A percentile compares a stretch with the other conserved stretches of the same genome.
Conservation (phyloP, 2,329 filamentous ascomycete genomes). For the Epichloe bromicola region DNA sequence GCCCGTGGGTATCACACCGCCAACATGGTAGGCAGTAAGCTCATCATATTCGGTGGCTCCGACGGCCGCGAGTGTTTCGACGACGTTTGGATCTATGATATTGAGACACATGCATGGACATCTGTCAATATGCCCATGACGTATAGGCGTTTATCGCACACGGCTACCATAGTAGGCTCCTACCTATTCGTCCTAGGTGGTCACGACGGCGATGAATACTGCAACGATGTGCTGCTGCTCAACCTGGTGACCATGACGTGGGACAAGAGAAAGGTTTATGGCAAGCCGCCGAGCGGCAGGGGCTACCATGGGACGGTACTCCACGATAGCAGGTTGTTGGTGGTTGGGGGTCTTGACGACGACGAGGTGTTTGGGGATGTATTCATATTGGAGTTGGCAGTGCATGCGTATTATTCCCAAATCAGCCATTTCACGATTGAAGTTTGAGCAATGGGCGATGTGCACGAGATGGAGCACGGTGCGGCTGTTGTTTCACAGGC, state of each 20-base stretch:
- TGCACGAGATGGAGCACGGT: background rate
- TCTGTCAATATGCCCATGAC: constrained; percentile 44
- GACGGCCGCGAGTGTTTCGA: constrained; percentile 61
- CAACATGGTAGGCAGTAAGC: constrained; percentile 59
- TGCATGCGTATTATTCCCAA: constrained; percentile 60
- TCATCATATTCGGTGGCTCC: constrained; percentile 58
- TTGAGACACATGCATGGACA: constrained; percentile 48
- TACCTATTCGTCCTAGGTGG: constrained; percentile 59
- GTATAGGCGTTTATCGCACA: constrained; percentile 54
- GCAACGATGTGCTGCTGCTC: constrained; percentile 53
- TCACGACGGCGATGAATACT: constrained; percentile 58
- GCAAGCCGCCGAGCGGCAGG: constrained; percentile 45
- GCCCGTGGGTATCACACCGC: constrained; percentile 59
- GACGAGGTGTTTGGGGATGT: constrained; percentile 56
- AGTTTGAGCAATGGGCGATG: constrained; percentile 27
- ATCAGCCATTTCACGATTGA: constrained; percentile 62
- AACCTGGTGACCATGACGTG: constrained; percentile 65
- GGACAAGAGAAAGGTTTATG: constrained; percentile 54
- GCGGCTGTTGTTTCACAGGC: background rate
- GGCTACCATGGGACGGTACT: constrained; percentile 56
- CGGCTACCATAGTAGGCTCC: constrained; percentile 54
- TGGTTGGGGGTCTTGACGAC: constrained; percentile 60
- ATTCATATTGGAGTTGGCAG: constrained; percentile 52
- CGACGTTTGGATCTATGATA: constrained; percentile 62
- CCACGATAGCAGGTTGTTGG: constrained; percentile 49